Evolutionary conservation across 305 asterid genomes (phyloP).

Genomic region (Fraxinus floribunda): DNA sequence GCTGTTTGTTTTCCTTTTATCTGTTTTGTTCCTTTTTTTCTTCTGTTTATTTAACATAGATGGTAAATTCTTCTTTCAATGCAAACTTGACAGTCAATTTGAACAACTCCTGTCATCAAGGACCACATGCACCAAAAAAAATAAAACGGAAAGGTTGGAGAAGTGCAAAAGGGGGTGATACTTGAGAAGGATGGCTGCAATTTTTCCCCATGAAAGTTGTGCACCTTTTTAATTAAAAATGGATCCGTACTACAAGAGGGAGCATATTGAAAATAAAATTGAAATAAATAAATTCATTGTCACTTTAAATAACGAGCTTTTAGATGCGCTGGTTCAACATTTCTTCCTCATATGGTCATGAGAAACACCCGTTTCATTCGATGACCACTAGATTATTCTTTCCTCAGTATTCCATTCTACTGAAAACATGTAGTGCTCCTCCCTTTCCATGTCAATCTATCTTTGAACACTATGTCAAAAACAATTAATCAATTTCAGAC

Average conservation of each 20-base stretch:
- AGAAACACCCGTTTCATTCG: neutral
- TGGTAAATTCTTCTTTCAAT: neutral
- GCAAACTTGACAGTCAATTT: neutral
- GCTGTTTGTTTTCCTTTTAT: neutral
- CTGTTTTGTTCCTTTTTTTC: neutral
- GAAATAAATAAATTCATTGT: neutral
- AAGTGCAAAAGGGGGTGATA: neutral
- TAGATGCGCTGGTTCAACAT: neutral
- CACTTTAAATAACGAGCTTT: neutral
- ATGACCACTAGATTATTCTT: neutral
- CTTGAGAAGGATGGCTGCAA: neutral
- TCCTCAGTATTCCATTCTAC: neutral
- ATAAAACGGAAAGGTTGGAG: neutral
- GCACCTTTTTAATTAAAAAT: neutral
- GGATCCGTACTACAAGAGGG: neutral
- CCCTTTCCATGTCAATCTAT: neutral
- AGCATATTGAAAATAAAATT: neutral
- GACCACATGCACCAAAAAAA: neutral
- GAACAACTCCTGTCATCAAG: neutral
- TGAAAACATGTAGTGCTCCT: neutral
- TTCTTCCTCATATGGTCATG: neutral
- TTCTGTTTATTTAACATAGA: neutral
- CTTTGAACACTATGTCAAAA: neutral
- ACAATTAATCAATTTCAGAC: neutral
- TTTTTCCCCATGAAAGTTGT: neutral